Percentiles rank a stretch among this genome's conserved stretches.
Conservation (phyloP, 176 grass and related monocot genomes). For the Oryza glumipatula region DNA sequence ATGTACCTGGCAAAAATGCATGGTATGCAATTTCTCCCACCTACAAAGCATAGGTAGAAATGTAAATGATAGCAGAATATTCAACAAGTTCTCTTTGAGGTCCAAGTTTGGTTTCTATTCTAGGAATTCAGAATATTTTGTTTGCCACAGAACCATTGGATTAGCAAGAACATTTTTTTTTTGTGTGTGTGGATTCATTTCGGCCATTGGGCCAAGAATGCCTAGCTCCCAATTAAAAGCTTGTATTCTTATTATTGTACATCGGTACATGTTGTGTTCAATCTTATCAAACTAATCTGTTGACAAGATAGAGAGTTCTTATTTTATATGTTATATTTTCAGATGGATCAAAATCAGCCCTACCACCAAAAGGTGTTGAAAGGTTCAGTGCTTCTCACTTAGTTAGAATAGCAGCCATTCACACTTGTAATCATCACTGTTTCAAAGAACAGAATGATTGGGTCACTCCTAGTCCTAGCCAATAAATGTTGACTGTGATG, state of each 20-base stretch:
- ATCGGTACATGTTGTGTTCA: conserved; percentile 10
- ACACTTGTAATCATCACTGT: not conserved
- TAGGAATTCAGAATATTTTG: not conserved
- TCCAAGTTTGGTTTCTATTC: not conserved
- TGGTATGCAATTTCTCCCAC: conserved; percentile 46
- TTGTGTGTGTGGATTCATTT: not conserved
- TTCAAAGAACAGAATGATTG: conserved; percentile 10
- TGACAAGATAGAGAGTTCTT: conserved; percentile 6
- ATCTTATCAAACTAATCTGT: not conserved
- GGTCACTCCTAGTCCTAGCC: not conserved
- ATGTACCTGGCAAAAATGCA: conserved; percentile 98
- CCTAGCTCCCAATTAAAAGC: not conserved
- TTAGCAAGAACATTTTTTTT: not conserved
- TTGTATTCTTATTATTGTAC: not conserved
- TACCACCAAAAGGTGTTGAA: conserved; percentile 85
- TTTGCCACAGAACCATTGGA: not conserved
- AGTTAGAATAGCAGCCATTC: conserved; percentile 21
- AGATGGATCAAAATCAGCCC: conserved; percentile 85
- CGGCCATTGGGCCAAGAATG: not conserved
- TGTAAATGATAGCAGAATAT: conserved; percentile 21
- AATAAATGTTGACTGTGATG: not conserved
- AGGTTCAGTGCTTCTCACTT: conserved; percentile 50
- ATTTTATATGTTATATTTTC: conserved; percentile 43
- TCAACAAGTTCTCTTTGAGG: not conserved
- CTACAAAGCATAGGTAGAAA: conserved; percentile 18